Evolutionary conservation across 2,329 filamentous ascomycete genomes (phyloP), one percentile per base, ranked within the genome.

Genomic region (Ustulina deusta): DNA sequence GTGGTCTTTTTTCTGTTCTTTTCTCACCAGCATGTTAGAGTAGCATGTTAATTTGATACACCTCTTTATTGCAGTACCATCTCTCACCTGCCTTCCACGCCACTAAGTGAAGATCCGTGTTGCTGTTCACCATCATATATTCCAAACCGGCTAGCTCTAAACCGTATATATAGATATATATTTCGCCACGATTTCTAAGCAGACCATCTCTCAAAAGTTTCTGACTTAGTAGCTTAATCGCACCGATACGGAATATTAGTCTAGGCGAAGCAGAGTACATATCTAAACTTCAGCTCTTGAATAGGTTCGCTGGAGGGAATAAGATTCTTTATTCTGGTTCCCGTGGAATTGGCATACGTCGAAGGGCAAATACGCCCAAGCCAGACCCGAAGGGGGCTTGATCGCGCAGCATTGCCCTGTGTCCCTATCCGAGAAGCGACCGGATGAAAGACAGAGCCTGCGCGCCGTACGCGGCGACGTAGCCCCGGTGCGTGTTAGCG

Each of bases 401-500:
- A 42, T n/a, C 22, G 13, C 15, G 22, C 34, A 40, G 22, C 11
- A 29, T n/a, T 17, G 11, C 20, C 25, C 15, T 32, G 13, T n/a
- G 2, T 38, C 9, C 6, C 22, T 56, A 56, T n/a, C 36, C 61
- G 13, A 72, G 61, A 32, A 60, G 36, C 32, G 51, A 48, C 63
- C 71, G 27, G 63, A 90, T 86, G 71, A 91, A 91, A 0, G 81
- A 71, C 46, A 91, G 75, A 1, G 89, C 89, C 72, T 88, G 81
- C 6, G 82, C 75, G 1, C 89, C 89, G 68, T 91, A 91, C 72
- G 86, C 86, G 68, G 27, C 59, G 29, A 71, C 88, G 66, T 91
- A 91, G 57, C 87, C 84, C 76, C 90, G 86, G 77, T 91, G 89
- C 6, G 85, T 83, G 72, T 85, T 84, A 29, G 83, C 81, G 67